Evolutionary conservation across 2,329 filamentous ascomycete species (phyloP), one percentile per base, ranked within the genome.

Genomic region (Magnaporthiopsis rhizophila): DNA sequence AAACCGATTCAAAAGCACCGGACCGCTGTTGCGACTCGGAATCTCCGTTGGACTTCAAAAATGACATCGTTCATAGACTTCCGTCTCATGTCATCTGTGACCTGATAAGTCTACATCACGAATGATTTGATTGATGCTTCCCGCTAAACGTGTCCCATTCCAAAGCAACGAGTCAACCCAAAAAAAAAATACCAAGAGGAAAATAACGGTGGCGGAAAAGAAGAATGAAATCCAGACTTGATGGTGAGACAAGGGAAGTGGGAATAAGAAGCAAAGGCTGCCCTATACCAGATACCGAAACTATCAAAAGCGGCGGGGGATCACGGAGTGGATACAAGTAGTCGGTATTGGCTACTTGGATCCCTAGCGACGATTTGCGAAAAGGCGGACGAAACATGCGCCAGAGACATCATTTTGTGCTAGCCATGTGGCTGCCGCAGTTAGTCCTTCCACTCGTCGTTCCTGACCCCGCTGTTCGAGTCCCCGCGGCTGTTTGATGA

Each of bases 401-500:
- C 9, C 21, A 53, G 45, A 53, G 45, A 18, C 18, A 53, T 18
- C 6, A 4, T 13, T 11, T n/a, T 5, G 7, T n/a, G 9, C 21
- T 6, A 50, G n/a, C 6, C 18, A 50, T 18, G n/a, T 9, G 6
- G 45, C 7, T 53, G n/a, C 45, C 45, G 21, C 21, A 11, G 34
- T 65, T 59, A 69, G 21, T 68, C 66, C 4, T 64, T 58, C 69
- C 69, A 70, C 56, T 70, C 69, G 57, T 70, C 68, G 59, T 69
- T 69, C 30, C 68, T 67, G 45, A 70, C 65, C 30, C 68, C 69
- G 34, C 65, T 65, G 62, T 53, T 53, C 28, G 3, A 36, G 53
- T 24, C 58, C 15, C 34, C 63, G 6, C 58, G 28, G 32, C 36
- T 50, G 24, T 28, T 24, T 0, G 62, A 28, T 13, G 30, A 63